Percentiles rank a stretch among this genome's conserved stretches.
These are phyloP conservation scores for Mortierella sp. DNA, from an alignment of 371 early-diverging fungal species.

Conservation along the genomic window DNA sequence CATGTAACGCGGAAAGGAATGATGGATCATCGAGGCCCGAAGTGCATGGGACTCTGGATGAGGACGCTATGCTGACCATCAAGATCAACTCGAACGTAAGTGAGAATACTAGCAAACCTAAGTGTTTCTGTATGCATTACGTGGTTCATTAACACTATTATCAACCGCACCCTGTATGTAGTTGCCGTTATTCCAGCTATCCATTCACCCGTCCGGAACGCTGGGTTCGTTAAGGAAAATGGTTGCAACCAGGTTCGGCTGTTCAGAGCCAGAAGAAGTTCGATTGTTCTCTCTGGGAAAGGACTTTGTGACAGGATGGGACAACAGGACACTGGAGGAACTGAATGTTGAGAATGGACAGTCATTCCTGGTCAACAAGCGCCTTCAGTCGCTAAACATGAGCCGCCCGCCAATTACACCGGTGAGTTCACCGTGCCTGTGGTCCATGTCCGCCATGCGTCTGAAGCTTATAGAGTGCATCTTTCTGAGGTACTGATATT, in stretches of 20 bases:
- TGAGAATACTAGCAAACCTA: background rate
- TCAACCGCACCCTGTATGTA: background rate
- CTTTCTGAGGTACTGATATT: no score
- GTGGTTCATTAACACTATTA: no score
- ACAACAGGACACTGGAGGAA: conserved; percentile 53
- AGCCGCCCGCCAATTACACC: background rate
- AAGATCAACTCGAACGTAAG: conserved; percentile 35
- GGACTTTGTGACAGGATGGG: conserved; percentile 26
- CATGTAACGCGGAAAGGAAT: conserved; percentile 21
- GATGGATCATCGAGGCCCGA: conserved; percentile 18
- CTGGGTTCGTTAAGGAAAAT: conserved; percentile 19
- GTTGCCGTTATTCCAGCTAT: conserved; percentile 34
- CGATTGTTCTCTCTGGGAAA: conserved; percentile 39
- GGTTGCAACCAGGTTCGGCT: conserved; percentile 19
- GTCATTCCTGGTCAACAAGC: conserved; percentile 41
- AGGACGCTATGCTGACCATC: conserved; percentile 42
- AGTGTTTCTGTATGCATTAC: no score
- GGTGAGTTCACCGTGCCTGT: background rate
- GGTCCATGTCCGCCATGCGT: background rate
- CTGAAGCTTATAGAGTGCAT: no score
- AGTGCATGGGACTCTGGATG: conserved; percentile 46
- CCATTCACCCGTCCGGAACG: conserved; percentile 36
- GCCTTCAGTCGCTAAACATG: conserved; percentile 1
- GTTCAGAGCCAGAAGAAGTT: conserved; percentile 27
- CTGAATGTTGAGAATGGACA: conserved; percentile 44